phyloP scores from a whole-genome alignment of 345 rosid genomes.

The Abelmoschus esculentus region DNA sequence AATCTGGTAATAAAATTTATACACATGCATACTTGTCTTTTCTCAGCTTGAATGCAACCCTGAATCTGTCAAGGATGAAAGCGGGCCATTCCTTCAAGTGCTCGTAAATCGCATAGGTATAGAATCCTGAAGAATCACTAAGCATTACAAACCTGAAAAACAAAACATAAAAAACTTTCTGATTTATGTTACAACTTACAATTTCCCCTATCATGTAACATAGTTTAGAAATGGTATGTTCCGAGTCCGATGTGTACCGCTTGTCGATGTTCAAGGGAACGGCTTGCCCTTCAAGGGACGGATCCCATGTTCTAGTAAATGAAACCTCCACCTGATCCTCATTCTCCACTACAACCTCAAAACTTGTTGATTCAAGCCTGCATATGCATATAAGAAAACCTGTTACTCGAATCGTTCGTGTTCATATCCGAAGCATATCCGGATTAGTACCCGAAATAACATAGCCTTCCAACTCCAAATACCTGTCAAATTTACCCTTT shows the following conservation, averaged over 20 bases:
- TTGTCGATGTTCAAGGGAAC: slow-evolving; percentile 62
- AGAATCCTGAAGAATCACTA: slow-evolving; percentile 71
- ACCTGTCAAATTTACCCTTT: slow-evolving; percentile 52
- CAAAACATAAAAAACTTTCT: neutral
- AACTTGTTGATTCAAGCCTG: slow-evolving; percentile 35
- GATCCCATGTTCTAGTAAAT: slow-evolving; percentile 49
- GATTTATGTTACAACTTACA: neutral
- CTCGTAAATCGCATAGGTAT: slow-evolving; percentile 69
- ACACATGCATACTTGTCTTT: neutral
- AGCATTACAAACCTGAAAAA: slow-evolving; percentile 63
- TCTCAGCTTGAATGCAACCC: slow-evolving; percentile 53
- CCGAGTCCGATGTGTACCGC: slow-evolving; percentile 25
- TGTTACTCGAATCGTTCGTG: neutral
- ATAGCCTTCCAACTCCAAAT: neutral
- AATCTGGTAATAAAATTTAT: too few species aligned
- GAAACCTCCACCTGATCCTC: slow-evolving; percentile 54
- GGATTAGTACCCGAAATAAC: neutral
- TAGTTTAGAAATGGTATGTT: neutral
- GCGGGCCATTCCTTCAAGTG: slow-evolving; percentile 73
- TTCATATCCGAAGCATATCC: neutral
- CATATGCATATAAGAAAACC: neutral
- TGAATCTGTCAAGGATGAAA: slow-evolving; percentile 62
- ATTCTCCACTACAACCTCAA: slow-evolving; percentile 39
- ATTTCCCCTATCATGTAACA: neutral
- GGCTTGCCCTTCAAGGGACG: slow-evolving; percentile 33